A percentile compares a stretch with the other conserved stretches of the same genome.
phyloP scores from a whole-genome alignment of 306 rosid species.

The Cucurbita pepo region DNA sequence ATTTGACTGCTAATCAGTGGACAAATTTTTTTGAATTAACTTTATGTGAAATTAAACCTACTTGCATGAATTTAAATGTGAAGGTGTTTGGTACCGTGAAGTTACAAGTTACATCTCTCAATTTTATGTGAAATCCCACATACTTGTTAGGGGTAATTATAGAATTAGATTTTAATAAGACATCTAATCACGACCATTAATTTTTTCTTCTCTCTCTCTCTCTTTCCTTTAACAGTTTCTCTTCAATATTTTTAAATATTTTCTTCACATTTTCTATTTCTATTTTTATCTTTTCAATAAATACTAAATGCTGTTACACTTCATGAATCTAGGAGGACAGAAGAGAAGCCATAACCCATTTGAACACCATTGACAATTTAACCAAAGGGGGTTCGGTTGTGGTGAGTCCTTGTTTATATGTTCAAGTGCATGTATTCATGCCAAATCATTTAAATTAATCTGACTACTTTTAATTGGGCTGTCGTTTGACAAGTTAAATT shows the following conservation, averaged over 20 bases:
- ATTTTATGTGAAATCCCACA: not conserved
- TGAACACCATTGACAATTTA: conserved; percentile 38
- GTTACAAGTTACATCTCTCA: not conserved
- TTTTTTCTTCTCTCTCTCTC: not conserved
- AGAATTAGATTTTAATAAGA: not conserved
- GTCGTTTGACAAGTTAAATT: not conserved
- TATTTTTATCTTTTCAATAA: not conserved
- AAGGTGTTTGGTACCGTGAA: not conserved
- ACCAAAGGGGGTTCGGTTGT: conserved; percentile 40
- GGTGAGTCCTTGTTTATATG: conserved; percentile 35
- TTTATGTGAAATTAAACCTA: not conserved
- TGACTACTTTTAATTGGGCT: not conserved
- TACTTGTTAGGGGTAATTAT: not conserved
- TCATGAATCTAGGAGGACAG: conserved; percentile 43
- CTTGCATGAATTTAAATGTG: not conserved
- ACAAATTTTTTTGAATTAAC: not conserved
- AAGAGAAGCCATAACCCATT: conserved; percentile 40
- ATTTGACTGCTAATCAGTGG: not conserved
- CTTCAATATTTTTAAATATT: not conserved
- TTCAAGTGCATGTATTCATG: not conserved
- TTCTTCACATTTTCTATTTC: not conserved
- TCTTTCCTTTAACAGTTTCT: not conserved
- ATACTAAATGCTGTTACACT: not conserved
- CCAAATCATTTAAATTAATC: not conserved
- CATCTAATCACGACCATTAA: not conserved